Evolutionary conservation across 1,139 yeast species (phyloP), one percentile per base, ranked within the genome.

Genomic region (Lodderomyces jiufengensis): DNA sequence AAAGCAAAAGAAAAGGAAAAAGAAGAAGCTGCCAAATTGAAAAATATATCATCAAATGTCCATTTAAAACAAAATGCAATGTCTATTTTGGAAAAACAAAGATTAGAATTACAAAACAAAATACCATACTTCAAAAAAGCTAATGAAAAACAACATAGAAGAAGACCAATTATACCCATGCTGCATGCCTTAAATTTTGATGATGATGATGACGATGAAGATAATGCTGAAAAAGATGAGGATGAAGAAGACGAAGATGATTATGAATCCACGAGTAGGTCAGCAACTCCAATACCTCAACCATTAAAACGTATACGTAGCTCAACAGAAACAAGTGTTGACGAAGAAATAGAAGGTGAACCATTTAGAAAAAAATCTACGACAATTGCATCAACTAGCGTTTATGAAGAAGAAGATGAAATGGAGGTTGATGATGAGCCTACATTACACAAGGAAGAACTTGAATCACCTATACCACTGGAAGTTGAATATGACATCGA

Each of bases 141-240:
- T 34, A 49, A 46, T 18, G 59, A 50, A n/a, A 35, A 39, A 41
- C 38, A 41, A 11, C 23, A n/a, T 3, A 24, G 15, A 20, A 33
- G 34, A 37, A 48, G 40, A 42, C 29, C 35, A 4, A 48, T 67
- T 34, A 58, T 80, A 31, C 95, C 94, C 1, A 72, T 84, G 80
- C 82, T 80, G 37, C 92, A 84, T 59, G 77, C 81, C 1, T 70
- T 84, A 44, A 82, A 84, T 48, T 76, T 63, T 42, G 75, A 70
- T 37, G 58, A 32, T 9, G 41, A 37, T 4, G 80, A 73, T 3
- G 74, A 73, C 2, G 41, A 34, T 5, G 29, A 27, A 4, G 30
- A 32, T 9, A 74, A 66, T 5, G 63, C 55, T 11, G 70, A 63
- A 24, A 26, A 27, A 27, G 80, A 73, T 3, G 74, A 73, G 3